These are phyloP conservation scores for Termitomyces sp. DNA, from an alignment of 768 basidiomycete species.

Conservation along the genomic window DNA sequence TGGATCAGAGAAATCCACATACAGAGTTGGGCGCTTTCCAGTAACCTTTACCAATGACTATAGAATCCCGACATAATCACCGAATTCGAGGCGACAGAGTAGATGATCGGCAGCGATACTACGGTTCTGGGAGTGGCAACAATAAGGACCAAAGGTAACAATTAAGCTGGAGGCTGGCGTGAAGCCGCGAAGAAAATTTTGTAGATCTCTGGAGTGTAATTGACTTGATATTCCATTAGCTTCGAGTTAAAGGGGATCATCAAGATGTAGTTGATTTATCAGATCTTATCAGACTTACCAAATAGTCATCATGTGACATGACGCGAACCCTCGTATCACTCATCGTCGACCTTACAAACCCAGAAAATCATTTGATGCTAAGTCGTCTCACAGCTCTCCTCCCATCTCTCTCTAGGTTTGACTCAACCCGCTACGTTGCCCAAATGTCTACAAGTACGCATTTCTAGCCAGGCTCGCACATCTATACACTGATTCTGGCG, in stretches of 20 bases:
- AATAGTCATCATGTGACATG: not conserved
- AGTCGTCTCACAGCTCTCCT: slow-evolving; percentile 23
- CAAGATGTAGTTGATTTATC: too few relatives aligned
- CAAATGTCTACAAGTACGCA: slow-evolving; percentile 36
- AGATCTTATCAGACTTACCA: too few relatives aligned
- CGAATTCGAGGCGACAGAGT: not conserved
- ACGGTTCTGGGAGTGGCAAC: not conserved
- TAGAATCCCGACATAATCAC: not conserved
- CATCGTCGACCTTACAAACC: too few relatives aligned
- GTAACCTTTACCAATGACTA: not conserved
- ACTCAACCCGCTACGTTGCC: slow-evolving; percentile 36
- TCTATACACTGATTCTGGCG: not conserved
- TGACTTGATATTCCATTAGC: too few relatives aligned
- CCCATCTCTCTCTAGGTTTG: slow-evolving; percentile 20
- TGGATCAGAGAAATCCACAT: not conserved
- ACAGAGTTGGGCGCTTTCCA: not conserved
- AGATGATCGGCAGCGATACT: not conserved
- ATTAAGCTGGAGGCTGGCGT: not conserved
- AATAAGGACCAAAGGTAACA: not conserved
- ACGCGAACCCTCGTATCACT: too few relatives aligned
- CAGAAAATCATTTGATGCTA: slow-evolving; percentile 17
- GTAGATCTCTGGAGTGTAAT: too few relatives aligned
- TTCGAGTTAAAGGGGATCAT: too few relatives aligned
- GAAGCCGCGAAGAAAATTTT: not conserved
- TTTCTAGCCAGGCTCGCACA: not conserved